Evolutionary conservation across 2,329 filamentous ascomycete species (phyloP), one percentile per base, ranked within the genome.

Genomic region (Alternaria burnsii): DNA sequence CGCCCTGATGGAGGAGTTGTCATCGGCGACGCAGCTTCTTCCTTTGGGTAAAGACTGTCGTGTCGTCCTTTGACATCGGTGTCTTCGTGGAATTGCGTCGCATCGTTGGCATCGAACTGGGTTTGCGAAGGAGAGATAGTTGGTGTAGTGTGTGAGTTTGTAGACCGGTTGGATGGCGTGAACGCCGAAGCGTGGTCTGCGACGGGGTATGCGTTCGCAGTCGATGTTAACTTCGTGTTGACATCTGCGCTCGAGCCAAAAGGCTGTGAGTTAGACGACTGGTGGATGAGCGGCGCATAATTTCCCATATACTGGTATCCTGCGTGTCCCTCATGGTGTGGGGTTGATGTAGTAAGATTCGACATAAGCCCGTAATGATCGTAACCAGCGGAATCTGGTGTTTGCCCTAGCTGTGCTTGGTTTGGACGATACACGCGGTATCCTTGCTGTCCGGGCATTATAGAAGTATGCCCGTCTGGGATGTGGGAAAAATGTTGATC

Each of bases 21-120:
- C 4, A 47, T 48, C 12, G 65, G 63, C 1, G 52, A 48, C 10
- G 40, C 14, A 10, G 50, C 63, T 28, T 58, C 55, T 8, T 46
- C 32, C n/a, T 12, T 52, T 5, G 48, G 18, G 20, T 44, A 46
- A 3, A 58, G 3, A 46, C 55, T 58, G 24, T 58, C 47, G 12
- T 34, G 40, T 7, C 55, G 47, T 2, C 18, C 30, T 47, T 55
- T 38, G 30, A 16, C 18, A 28, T 20, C 5, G 9, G 22, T 9
- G 3, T 22, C 51, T 20, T 44, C 28, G 51, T 24, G 34, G 28
- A 30, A 18, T 4, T 53, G 40, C 28, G 53, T 14, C 24, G 53
- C 18, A 42, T 41, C 22, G 53, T n/a, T 24, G 53, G 43, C 5
- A 46, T 55, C 43, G 24, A 55, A 55, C 7, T 50, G 42, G 3